A percentile compares a stretch with the other conserved stretches of the same genome.
Evolutionary conservation across 148 eudicot genomes (phyloP).

Genomic region (Linanthus parryae): DNA sequence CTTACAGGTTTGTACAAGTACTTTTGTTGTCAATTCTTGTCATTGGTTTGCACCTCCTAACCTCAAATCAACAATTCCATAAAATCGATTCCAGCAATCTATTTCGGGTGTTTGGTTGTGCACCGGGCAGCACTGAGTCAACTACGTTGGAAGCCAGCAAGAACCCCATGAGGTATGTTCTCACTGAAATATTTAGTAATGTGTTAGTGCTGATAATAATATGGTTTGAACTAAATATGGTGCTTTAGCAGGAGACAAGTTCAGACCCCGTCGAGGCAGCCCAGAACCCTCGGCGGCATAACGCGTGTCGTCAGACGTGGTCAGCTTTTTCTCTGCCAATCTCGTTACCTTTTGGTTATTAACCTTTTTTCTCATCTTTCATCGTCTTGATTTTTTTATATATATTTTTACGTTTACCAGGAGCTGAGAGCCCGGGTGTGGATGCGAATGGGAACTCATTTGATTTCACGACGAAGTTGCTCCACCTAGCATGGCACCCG

Average conservation of each 20-base stretch:
- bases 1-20: slow-evolving; percentile 62
- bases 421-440: slow-evolving; percentile 57
- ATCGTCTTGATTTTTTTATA: too few relatives aligned
- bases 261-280: slow-evolving; percentile 63
- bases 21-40: not conserved
- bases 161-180: slow-evolving; percentile 89
- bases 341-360: too few relatives aligned
- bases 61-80: too few relatives aligned
- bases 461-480: slow-evolving; percentile 80
- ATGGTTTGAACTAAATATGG: not conserved
- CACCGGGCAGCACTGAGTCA: slow-evolving; percentile 65
- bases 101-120: slow-evolving; percentile 85
- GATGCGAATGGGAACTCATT: slow-evolving; percentile 72
- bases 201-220: not conserved
- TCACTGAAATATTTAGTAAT: not conserved
- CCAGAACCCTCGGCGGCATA: slow-evolving; percentile 58
- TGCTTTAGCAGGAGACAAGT: slow-evolving; percentile 59
- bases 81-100: slow-evolving; percentile 57
- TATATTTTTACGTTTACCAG: slow-evolving; percentile 37
- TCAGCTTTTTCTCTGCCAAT: slow-evolving; percentile 13
- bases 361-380: too few relatives aligned
- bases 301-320: slow-evolving; percentile 61
- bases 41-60: not conserved
- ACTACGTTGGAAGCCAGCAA: slow-evolving; percentile 89
- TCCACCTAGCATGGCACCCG: slow-evolving; percentile 97